Evolutionary conservation across 2,329 filamentous ascomycete species (phyloP).

Genomic region (Apiospora phragmitis): DNA sequence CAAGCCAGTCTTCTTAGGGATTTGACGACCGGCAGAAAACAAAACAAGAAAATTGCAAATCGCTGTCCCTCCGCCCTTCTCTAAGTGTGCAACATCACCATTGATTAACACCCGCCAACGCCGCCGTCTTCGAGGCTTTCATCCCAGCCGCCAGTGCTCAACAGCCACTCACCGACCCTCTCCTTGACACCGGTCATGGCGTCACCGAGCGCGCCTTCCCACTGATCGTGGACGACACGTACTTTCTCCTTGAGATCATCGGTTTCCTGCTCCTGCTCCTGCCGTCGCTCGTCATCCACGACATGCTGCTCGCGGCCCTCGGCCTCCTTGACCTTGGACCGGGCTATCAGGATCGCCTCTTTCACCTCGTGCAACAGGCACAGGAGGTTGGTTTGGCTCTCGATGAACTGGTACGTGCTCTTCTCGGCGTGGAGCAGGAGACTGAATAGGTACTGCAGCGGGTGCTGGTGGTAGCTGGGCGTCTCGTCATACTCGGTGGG

Average conservation of each 20-base stretch:
- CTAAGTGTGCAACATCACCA: too few species aligned
- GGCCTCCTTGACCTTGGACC: conserved; percentile 66
- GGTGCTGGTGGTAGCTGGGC: conserved; percentile 75
- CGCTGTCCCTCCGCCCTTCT: not conserved
- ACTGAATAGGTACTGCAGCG: conserved; percentile 87
- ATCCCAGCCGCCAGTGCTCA: conserved; percentile 85
- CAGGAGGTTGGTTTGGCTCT: conserved; percentile 86
- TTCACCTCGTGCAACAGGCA: conserved; percentile 91
- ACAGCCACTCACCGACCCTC: conserved; percentile 70
- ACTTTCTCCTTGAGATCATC: conserved; percentile 93
- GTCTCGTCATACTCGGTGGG: conserved; percentile 81
- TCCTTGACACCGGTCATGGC: conserved; percentile 73
- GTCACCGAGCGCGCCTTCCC: conserved; percentile 82
- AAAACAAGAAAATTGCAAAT: not conserved
- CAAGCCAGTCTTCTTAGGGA: not conserved
- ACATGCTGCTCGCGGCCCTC: conserved; percentile 51
- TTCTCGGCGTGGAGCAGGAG: conserved; percentile 86
- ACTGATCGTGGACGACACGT: conserved; percentile 84
- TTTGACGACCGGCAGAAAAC: not conserved
- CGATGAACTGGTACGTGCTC: conserved; percentile 95
- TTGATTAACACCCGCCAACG: conserved; percentile 45
- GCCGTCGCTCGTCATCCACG: conserved; percentile 58
- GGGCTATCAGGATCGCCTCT: conserved; percentile 65
- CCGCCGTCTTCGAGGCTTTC: conserved; percentile 66
- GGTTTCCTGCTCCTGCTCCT: conserved; percentile 72